phyloP scores from a whole-genome alignment of 148 eudicot species.

The Vaccinium corymbosum region DNA sequence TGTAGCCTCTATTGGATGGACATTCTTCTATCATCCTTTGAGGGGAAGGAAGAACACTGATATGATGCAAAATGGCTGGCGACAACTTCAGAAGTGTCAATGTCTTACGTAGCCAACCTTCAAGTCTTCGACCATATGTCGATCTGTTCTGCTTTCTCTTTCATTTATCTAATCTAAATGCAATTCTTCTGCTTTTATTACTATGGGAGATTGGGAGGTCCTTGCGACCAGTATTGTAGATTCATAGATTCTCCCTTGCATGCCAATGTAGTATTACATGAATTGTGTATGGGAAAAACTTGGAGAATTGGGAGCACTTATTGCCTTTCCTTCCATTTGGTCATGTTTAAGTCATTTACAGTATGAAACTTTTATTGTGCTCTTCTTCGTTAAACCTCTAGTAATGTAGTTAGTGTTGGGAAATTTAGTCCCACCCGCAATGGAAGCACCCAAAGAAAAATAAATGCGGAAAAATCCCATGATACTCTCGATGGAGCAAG shows the following conservation, averaged over 20 bases:
- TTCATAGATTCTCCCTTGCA: neutral
- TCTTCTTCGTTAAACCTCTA: neutral
- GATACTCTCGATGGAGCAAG: too few relatives aligned
- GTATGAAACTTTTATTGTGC: neutral
- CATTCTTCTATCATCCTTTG: neutral
- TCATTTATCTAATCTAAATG: neutral
- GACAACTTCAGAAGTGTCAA: neutral
- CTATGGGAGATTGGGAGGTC: neutral
- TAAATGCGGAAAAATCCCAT: too few relatives aligned
- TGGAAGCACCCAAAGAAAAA: too few relatives aligned
- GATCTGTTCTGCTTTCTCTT: neutral
- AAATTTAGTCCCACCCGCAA: too few relatives aligned
- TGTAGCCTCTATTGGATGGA: neutral
- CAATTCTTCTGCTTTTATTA: neutral
- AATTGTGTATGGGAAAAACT: neutral
- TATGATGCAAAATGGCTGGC: neutral
- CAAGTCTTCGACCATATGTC: neutral
- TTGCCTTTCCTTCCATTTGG: neutral
- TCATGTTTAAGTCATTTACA: neutral
- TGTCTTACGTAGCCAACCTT: neutral
- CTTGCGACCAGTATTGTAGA: neutral
- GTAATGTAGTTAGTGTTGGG: neutral
- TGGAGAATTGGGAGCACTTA: neutral
- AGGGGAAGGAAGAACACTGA: neutral
- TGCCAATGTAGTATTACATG: neutral